Conservation (phyloP, 192 early-diverging fungal genomes). For the Coemansia erecta region DNA sequence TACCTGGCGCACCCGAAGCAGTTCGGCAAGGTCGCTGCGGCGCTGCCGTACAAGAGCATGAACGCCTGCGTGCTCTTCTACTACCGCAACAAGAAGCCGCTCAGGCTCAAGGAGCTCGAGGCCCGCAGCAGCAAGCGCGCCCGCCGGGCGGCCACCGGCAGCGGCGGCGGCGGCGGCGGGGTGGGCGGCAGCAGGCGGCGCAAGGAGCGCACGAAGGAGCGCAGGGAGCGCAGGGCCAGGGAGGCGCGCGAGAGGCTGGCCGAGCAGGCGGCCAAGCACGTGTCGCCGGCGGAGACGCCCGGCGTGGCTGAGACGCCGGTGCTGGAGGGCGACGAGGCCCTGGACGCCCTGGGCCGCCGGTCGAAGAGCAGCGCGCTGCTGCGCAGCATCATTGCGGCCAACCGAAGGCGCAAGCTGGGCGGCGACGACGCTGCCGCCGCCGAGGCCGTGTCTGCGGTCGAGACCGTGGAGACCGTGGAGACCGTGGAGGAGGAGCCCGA, state of each 20-base stretch:
- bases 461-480: too few relatives aligned
- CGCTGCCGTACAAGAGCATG: slow-evolving; percentile 62
- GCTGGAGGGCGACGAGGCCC: not conserved
- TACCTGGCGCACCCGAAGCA: slow-evolving; percentile 72
- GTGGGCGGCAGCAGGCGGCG: slow-evolving; percentile 32
- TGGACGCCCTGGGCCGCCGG: slow-evolving; percentile 21
- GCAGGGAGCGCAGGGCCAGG: slow-evolving; percentile 27
- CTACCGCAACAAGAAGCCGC: slow-evolving; percentile 74
- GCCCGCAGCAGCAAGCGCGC: slow-evolving; percentile 30
- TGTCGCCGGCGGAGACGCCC: slow-evolving; percentile 5
- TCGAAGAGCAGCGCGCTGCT: slow-evolving; percentile 38
- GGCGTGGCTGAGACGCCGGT: not conserved
- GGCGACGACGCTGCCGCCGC: too few relatives aligned
- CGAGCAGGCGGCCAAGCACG: slow-evolving; percentile 32
- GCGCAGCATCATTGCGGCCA: slow-evolving; percentile 45
- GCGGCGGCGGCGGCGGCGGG: slow-evolving; percentile 15
- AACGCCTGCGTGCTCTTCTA: slow-evolving; percentile 74
- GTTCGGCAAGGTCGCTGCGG: slow-evolving; percentile 69
- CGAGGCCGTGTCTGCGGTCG: too few relatives aligned
- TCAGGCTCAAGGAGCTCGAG: slow-evolving; percentile 67
- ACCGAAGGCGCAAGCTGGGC: slow-evolving; percentile 33
- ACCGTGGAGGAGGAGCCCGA: too few relatives aligned
- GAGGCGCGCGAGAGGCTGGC: slow-evolving; percentile 39
- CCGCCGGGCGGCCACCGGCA: slow-evolving; percentile 53
- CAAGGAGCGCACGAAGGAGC: slow-evolving; percentile 47